Evolutionary conservation across 495 filamentous ascomycete genomes (phyloP), one percentile per base, ranked within the genome.

Genomic region (Pyrenopolyporus hunteri): DNA sequence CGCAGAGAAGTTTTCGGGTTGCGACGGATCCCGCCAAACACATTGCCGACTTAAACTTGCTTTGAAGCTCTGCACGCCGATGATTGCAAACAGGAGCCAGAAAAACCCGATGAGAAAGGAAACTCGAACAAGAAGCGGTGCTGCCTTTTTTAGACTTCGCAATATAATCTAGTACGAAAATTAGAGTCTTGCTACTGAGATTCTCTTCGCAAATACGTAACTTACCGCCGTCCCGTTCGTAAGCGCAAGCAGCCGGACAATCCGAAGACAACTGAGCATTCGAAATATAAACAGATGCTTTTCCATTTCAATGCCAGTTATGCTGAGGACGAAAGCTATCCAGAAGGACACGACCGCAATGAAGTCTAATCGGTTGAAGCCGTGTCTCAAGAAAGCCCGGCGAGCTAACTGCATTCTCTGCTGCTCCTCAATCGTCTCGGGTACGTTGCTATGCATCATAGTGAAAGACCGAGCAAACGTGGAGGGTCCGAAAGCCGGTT

Each of bases 11-110:
- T 80, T 72, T n/a, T 62, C 60, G 63, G 72, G 84, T 46, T 73
- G 79, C 43, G 71, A 78, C 59, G 79, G 85, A 55, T 89, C 87
- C 49, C 86, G 72, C 93, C 93, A 99, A 14, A 93, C 87, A 70
- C 94, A 99, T 53, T 84, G 89, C 26, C 94, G 87, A 64, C 87
- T 83, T 23, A 97, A 78, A 69, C 94, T 98, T 6, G 92, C 89
- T 73, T 99, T 99, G 83, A 99, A 99, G 74, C 89, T 94, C 74
- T 99, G 94, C 11, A 98, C 87, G 1, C 95, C 94, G 36, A 98
- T 84, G 61, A 99, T 96, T 23, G 93, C 95, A 75, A 99, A 99
- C 6, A 99, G 78, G 36, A 99, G 87, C 94, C 94, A 99, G 72
- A 99, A 99, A 76, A 99, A 99, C 20, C 91, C 87, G 70, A 99